Evolutionary conservation across 202 grass and related monocot genomes (phyloP).

Genomic region (Thinopyrum obtusiflorum): DNA sequence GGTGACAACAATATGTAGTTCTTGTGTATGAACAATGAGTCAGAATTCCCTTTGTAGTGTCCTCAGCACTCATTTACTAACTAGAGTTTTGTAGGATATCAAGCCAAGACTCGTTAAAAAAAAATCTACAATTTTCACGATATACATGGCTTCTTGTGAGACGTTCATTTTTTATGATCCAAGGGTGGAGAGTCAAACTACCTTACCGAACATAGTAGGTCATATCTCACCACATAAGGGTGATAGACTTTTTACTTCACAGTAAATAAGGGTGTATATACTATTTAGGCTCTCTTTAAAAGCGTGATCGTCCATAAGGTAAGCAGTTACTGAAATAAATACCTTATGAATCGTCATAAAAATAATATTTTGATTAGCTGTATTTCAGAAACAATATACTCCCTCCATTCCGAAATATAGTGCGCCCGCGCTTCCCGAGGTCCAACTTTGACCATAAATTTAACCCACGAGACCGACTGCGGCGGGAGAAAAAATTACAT

Average conservation of each 20-base stretch:
- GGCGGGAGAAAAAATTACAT: no score
- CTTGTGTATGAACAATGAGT: not conserved
- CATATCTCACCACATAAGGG: slow-evolving; percentile 6
- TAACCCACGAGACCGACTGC: no score
- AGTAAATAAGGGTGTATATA: not conserved
- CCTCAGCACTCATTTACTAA: not conserved
- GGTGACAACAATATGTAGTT: slow-evolving; percentile 1
- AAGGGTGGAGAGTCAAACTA: not conserved
- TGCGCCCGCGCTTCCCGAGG: no score
- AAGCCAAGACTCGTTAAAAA: not conserved
- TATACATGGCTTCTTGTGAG: not conserved
- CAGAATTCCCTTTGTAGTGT: slow-evolving; percentile 19
- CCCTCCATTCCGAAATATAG: no score
- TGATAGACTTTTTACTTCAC: not conserved
- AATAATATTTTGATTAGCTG: not conserved
- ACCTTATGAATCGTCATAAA: not conserved
- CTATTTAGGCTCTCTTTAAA: not conserved
- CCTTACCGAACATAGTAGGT: not conserved
- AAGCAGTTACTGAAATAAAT: not conserved
- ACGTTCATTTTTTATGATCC: not conserved
- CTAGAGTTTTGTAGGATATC: not conserved
- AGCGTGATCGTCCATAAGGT: not conserved
- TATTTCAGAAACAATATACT: not conserved
- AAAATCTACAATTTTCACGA: not conserved
- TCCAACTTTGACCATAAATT: no score